Conservation (phyloP, 805 yeast species). For the Barnettozyma sucrosica region DNA sequence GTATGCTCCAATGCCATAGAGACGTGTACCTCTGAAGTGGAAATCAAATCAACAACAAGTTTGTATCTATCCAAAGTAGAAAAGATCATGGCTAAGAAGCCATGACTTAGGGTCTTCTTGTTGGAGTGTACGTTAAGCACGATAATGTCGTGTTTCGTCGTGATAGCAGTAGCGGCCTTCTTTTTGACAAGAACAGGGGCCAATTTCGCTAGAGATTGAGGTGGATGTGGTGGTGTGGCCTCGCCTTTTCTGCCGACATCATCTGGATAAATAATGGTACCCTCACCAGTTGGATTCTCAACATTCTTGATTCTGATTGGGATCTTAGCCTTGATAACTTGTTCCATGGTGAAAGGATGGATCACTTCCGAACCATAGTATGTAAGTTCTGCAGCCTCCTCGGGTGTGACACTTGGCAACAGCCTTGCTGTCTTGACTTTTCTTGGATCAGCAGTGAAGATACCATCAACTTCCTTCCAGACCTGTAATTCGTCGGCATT, state of each 20-base stretch:
- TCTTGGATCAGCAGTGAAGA: constrained; percentile 96
- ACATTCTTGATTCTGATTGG: constrained; percentile 97
- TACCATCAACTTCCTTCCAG: constrained; percentile 99
- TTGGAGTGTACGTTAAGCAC: constrained; percentile 93
- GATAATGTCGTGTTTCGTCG: constrained; percentile 87
- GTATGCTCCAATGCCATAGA: constrained; percentile 93
- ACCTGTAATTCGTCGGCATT: constrained; percentile 92
- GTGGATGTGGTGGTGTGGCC: constrained; percentile 92
- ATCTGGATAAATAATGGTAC: constrained; percentile 93
- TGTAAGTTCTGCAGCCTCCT: constrained; percentile 97
- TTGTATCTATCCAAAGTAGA: constrained; percentile 76
- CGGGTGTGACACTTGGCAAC: constrained; percentile 87
- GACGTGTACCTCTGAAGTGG: constrained; percentile 96
- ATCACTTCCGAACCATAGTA: constrained; percentile 97
- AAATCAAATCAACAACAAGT: constrained; percentile 89
- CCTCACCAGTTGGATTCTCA: constrained; percentile 85
- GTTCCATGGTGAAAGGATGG: constrained; percentile 99
- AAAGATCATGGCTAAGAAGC: constrained; percentile 88
- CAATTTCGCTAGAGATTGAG: constrained; percentile 52
- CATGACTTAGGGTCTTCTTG: constrained; percentile 87
- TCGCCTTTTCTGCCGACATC: constrained; percentile 81
- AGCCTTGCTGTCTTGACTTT: constrained; percentile 88
- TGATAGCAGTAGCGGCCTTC: constrained; percentile 89
- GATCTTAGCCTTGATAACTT: constrained; percentile 90
- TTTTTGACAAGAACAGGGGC: constrained; percentile 39